Base-by-base conservation (phyloP, 768 basidiomycete species). In the Lentinula edodes region DNA sequence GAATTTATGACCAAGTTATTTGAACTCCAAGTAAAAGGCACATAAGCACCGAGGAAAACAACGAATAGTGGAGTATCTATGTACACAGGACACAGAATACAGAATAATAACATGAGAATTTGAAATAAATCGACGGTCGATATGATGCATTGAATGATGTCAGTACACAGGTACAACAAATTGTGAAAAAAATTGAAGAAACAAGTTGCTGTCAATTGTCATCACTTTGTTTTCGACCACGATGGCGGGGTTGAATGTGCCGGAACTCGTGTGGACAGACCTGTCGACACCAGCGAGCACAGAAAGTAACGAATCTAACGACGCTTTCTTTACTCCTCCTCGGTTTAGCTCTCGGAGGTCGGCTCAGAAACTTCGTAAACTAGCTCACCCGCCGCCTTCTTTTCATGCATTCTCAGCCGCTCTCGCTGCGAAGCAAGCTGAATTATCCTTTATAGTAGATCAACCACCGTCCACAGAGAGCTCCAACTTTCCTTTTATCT, bases 361-460 rank as follows among this genome's bases (percentile, higher is more conserved):
- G 9, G 18, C 34, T 15, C 34, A 45, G 18, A 56, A 56, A 41
- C 55, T 56, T 38, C 55, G 55, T 45, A 56, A 56, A 56, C 55
- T 56, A 28, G 23, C 55, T 56, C 55, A 56, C 10, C 55, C 55
- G 39, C 55, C 55, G 9, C 55, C 55, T 42, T 56, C 55, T 16
- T 56, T 56, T 16, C 55, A 56, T n/a, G 41, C 55, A 15, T 56
- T 56, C 39, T 41, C 55, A 43, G 12, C 41, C 28, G 51, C 51
- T 52, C 15, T 52, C 7, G 12, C 28, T 34, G 41, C 39, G 39
- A 43, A 56, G 23, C 55, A 43, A 54, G 16, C 53, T 12, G 53
- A 54, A 18, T 18, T 54, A 39, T 56, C 55, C 4, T 56, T 56
- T 13, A 3, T 32, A 38, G 53, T 39, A 16, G 55, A 56, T n/a